These are phyloP conservation scores for Xylaria castorea DNA, from an alignment of 495 filamentous ascomycete species.

Conservation along the genomic window DNA sequence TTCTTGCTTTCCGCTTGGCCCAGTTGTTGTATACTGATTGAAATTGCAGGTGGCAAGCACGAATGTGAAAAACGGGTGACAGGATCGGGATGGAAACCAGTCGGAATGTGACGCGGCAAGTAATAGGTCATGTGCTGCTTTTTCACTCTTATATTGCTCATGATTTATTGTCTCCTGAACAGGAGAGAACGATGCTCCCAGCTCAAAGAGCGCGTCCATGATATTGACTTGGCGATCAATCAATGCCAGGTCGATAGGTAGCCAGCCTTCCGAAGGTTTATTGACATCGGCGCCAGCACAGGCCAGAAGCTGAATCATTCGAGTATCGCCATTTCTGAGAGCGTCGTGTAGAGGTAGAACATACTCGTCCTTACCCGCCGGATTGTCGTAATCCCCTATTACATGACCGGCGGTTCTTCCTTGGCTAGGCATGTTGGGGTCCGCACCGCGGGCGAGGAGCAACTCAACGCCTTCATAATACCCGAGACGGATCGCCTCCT, in stretches of 20 bases:
- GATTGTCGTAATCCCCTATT: not conserved
- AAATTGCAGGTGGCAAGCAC: not conserved
- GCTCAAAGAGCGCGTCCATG: not conserved
- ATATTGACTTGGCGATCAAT: slow-evolving; percentile 11
- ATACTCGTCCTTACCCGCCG: not conserved
- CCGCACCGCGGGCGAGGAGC: slow-evolving; percentile 24
- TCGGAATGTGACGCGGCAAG: not conserved
- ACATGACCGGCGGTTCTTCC: not conserved
- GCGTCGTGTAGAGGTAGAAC: slow-evolving; percentile 3
- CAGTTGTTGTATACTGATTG: not conserved
- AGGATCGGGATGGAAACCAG: not conserved
- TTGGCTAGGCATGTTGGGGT: not conserved
- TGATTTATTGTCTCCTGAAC: not conserved
- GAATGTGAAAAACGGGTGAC: not conserved
- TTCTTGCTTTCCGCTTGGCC: not conserved
- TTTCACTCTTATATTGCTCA: not conserved
- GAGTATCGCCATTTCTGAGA: not conserved
- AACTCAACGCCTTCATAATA: slow-evolving; percentile 12
- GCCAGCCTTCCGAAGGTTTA: not conserved
- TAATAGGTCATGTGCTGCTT: slow-evolving; percentile 2
- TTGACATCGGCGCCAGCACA: not conserved
- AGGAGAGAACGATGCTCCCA: not conserved
- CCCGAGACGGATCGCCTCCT: not conserved
- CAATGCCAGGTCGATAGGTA: not conserved
- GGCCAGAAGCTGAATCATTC: not conserved